Evolutionary conservation across 805 yeast species (phyloP).

Genomic region (Nakazawaea populi): DNA sequence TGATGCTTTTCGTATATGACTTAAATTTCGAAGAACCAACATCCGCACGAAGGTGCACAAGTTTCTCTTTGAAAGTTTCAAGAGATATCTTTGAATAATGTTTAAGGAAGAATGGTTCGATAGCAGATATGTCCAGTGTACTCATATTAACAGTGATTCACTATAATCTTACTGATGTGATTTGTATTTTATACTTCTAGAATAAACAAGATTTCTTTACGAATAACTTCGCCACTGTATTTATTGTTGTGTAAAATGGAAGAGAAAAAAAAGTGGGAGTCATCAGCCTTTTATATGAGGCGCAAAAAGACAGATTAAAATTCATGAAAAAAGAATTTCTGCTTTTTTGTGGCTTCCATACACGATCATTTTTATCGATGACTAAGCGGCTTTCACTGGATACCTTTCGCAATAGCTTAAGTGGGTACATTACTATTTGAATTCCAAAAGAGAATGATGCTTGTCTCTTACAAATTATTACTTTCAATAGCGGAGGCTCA

Average conservation of each 20-base stretch:
- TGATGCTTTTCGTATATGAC: neutral
- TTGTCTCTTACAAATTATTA: too few species aligned
- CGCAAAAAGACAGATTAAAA: too few species aligned
- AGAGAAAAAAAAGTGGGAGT: neutral
- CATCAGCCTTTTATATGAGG: neutral
- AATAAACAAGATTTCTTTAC: neutral
- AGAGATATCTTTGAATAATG: neutral
- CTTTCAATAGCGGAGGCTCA: too few species aligned
- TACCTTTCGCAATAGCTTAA: too few species aligned
- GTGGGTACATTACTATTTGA: too few species aligned
- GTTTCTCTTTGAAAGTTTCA: neutral
- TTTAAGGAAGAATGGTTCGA: slow-evolving; percentile 4
- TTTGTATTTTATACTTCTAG: neutral
- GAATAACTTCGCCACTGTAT: neutral
- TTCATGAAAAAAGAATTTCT: too few species aligned
- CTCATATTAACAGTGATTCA: neutral
- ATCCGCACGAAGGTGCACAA: neutral
- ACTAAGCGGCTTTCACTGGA: too few species aligned
- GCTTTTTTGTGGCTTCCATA: too few species aligned
- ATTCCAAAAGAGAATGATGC: too few species aligned
- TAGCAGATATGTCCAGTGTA: neutral
- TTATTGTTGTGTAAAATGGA: neutral
- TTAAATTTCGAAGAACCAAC: neutral
- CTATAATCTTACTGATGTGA: neutral
- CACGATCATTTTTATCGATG: too few species aligned